Conservation (phyloP, 208 protist genomes). For the Wallacemonas rigidus region DNA sequence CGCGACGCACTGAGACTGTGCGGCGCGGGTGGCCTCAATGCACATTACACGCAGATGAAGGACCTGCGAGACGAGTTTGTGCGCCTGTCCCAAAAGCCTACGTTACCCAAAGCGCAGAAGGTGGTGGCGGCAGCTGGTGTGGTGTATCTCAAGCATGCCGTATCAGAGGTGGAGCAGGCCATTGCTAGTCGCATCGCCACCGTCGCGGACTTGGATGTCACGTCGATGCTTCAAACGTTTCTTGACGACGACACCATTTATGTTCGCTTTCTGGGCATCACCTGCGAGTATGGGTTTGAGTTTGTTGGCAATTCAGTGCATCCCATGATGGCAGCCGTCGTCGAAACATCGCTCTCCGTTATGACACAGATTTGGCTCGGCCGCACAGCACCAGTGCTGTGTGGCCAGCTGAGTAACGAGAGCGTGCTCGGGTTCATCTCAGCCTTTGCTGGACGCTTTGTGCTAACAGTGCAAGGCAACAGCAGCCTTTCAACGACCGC, state of each 20-base stretch:
- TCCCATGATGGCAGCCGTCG: constrained; percentile 46
- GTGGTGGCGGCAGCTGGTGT: constrained; percentile 43
- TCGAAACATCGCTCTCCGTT: constrained; percentile 31
- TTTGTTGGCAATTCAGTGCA: constrained; percentile 69
- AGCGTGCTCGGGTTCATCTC: constrained; percentile 27
- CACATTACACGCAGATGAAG: constrained; percentile 52
- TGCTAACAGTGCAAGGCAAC: constrained; percentile 58
- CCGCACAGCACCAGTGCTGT: constrained; percentile 34
- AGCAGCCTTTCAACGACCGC: constrained; percentile 33
- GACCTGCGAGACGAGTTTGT: constrained; percentile 59
- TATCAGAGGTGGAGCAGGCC: constrained; percentile 50
- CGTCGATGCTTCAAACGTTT: constrained; percentile 75
- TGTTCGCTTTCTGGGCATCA: constrained; percentile 58
- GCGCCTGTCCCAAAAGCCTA: constrained; percentile 29
- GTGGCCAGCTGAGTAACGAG: constrained; percentile 20
- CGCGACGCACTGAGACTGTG: constrained; percentile 53
- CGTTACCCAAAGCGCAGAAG: not conserved
- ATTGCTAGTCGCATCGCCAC: constrained; percentile 48
- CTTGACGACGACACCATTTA: constrained; percentile 52
- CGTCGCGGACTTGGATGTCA: constrained; percentile 63
- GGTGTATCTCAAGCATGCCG: constrained; percentile 54
- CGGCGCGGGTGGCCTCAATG: constrained; percentile 48
- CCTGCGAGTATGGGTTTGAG: constrained; percentile 74
- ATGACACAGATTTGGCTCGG: constrained; percentile 19
- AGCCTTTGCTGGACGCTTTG: constrained; percentile 59